Percentiles rank a stretch among this genome's conserved stretches.
Conservation (phyloP, 2,329 filamentous ascomycete genomes). For the Chrysoporthe cubensis region DNA sequence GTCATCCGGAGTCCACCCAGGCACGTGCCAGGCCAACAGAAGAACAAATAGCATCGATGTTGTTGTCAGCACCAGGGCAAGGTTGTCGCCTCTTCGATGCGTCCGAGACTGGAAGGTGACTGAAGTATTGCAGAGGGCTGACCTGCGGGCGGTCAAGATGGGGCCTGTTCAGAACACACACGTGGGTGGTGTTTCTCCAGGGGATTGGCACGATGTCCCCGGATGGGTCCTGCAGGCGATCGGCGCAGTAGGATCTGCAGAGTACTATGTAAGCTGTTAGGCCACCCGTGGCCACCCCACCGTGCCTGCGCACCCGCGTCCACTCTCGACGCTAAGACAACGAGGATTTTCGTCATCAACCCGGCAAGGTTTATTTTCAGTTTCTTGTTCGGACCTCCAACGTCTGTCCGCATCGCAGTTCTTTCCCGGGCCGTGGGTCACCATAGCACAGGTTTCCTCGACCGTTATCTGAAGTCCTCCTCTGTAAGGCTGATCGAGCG, state of each 20-base stretch:
- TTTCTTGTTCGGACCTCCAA: too few relatives aligned
- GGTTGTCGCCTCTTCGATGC: background rate
- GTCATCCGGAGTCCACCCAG: background rate
- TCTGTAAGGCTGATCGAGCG: too few relatives aligned
- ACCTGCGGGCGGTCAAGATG: background rate
- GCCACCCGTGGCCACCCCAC: background rate
- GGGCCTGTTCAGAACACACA: constrained; percentile 8
- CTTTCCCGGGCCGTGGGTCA: too few relatives aligned
- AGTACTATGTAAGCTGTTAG: background rate
- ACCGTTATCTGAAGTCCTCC: too few relatives aligned
- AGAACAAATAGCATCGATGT: background rate
- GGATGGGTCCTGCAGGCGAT: background rate
- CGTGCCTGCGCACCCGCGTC: background rate
- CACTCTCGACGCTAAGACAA: background rate
- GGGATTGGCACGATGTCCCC: constrained; percentile 17
- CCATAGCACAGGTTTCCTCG: too few relatives aligned
- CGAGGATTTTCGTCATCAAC: background rate
- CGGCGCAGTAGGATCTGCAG: background rate
- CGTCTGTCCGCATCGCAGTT: too few relatives aligned
- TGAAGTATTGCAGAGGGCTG: background rate
- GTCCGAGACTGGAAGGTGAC: constrained; percentile 21
- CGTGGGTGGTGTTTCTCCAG: constrained; percentile 16
- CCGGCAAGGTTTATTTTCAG: too few relatives aligned
- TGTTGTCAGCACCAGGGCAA: background rate
- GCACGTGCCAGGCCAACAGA: background rate